These are phyloP conservation scores for Cladosporium sp. DNA, from an alignment of 2,329 filamentous ascomycete species.

Conservation along the genomic window DNA sequence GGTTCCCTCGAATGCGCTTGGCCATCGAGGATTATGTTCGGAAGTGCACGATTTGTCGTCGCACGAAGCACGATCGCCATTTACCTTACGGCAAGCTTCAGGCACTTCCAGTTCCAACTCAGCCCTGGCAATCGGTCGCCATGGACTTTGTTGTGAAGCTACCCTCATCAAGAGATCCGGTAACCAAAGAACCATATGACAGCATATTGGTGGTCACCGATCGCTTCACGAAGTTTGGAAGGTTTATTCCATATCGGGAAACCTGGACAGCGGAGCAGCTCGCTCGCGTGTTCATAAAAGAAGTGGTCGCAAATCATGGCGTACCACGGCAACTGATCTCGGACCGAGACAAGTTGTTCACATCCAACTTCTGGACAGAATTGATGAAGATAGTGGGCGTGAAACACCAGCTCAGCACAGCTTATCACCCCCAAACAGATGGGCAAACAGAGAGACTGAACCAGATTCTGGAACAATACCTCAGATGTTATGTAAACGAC, in stretches of 20 bases:
- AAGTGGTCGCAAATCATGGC: no score
- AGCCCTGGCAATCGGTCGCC: neutral
- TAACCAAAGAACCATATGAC: neutral
- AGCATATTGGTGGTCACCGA: neutral
- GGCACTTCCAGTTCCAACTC: neutral
- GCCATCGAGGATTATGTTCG: neutral
- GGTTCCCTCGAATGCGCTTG: neutral
- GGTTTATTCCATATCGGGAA: neutral
- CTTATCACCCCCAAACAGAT: no score
- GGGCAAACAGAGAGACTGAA: no score
- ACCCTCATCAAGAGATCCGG: neutral
- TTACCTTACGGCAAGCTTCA: neutral
- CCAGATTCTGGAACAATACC: no score
- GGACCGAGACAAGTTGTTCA: no score
- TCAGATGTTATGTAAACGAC: no score
- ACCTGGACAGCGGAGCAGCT: neutral
- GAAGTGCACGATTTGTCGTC: neutral
- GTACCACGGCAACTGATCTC: no score
- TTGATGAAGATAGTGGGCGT: no score
- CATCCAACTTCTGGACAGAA: no score
- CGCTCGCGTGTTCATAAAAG: neutral
- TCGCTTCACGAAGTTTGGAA: neutral
- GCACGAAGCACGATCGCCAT: neutral
- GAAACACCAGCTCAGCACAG: no score
- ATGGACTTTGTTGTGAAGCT: neutral